These are phyloP conservation scores for Ogataea saltuana DNA, from an alignment of 805 yeast genomes.

Conservation along the genomic window DNA sequence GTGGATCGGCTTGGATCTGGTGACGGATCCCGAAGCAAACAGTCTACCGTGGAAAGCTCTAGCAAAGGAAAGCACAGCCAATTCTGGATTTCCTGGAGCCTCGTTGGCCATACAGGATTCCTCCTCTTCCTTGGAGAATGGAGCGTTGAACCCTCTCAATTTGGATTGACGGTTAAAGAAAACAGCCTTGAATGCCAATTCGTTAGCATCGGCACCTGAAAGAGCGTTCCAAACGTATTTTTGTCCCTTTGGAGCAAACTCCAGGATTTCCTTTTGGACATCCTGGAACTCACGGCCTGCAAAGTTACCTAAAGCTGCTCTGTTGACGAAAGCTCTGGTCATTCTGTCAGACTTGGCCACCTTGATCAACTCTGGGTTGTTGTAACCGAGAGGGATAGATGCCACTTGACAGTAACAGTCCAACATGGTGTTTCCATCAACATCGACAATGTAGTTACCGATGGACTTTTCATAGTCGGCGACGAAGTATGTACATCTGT, in stretches of 20 bases:
- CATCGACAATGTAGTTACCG: constrained; percentile 82
- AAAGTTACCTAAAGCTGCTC: constrained; percentile 85
- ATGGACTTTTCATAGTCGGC: constrained; percentile 73
- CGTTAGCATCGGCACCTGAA: constrained; percentile 88
- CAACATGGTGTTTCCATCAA: constrained; percentile 72
- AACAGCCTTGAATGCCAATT: constrained; percentile 86
- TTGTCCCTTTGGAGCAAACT: constrained; percentile 79
- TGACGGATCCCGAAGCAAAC: constrained; percentile 87
- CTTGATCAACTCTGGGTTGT: constrained; percentile 72
- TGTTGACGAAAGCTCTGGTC: constrained; percentile 72
- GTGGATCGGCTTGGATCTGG: constrained; percentile 94
- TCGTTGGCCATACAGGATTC: constrained; percentile 73
- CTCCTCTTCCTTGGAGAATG: constrained; percentile 69
- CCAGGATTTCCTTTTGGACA: constrained; percentile 57
- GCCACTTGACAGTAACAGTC: constrained; percentile 85
- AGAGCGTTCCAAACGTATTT: constrained; percentile 75
- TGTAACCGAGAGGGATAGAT: constrained; percentile 82
- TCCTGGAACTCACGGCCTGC: constrained; percentile 63
- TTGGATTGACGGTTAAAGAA: constrained; percentile 75
- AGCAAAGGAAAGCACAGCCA: constrained; percentile 83
- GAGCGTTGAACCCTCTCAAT: constrained; percentile 62
- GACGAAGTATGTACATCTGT: constrained; percentile 71
- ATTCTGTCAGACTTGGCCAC: constrained; percentile 69
- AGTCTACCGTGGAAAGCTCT: constrained; percentile 94
- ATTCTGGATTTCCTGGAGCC: constrained; percentile 86